Percentiles rank a stretch among this genome's conserved stretches.
phyloP scores from a whole-genome alignment of 1,139 yeast genomes.

The Magnusiomyces fungicola region DNA sequence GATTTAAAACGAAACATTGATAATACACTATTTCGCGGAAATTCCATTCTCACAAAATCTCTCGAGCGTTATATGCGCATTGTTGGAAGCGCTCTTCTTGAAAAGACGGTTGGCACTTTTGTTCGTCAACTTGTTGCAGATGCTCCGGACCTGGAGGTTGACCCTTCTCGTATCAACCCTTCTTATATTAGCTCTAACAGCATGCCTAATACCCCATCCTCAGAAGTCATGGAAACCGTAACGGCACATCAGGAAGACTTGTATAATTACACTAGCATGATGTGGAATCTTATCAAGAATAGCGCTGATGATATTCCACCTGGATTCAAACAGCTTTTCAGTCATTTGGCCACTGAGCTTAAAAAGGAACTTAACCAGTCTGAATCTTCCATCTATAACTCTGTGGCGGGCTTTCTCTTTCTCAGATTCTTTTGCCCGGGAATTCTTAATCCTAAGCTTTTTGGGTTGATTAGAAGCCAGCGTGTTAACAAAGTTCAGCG shows the following conservation, averaged over 20 bases:
- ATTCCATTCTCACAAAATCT: slow-evolving; percentile 72
- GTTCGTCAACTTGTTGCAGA: slow-evolving; percentile 48
- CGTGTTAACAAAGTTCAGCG: slow-evolving; percentile 67
- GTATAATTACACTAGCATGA: slow-evolving; percentile 46
- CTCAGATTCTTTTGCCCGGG: slow-evolving; percentile 89
- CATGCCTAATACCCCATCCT: slow-evolving; percentile 19
- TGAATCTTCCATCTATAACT: slow-evolving; percentile 31
- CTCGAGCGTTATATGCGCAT: slow-evolving; percentile 70
- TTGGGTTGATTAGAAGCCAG: slow-evolving; percentile 62
- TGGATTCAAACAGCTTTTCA: slow-evolving; percentile 46
- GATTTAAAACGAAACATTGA: slow-evolving; percentile 28
- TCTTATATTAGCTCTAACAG: slow-evolving; percentile 12
- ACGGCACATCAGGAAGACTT: slow-evolving; percentile 49
- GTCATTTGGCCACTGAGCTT: slow-evolving; percentile 24
- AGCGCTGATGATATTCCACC: slow-evolving; percentile 74
- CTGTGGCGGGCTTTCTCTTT: slow-evolving; percentile 77
- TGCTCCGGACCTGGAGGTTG: slow-evolving; percentile 62
- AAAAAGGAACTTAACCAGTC: slow-evolving; percentile 5
- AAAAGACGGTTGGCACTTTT: slow-evolving; percentile 62
- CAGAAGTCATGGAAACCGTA: slow-evolving; percentile 33
- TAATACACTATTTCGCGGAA: slow-evolving; percentile 79
- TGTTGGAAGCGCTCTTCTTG: slow-evolving; percentile 72
- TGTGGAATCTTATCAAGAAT: slow-evolving; percentile 65
- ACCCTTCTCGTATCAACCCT: slow-evolving; percentile 49
- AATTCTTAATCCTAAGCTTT: slow-evolving; percentile 77